Evolutionary conservation across 768 basidiomycete species (phyloP), one percentile per base, ranked within the genome.

Genomic region (Candolleomyces eurysporus): DNA sequence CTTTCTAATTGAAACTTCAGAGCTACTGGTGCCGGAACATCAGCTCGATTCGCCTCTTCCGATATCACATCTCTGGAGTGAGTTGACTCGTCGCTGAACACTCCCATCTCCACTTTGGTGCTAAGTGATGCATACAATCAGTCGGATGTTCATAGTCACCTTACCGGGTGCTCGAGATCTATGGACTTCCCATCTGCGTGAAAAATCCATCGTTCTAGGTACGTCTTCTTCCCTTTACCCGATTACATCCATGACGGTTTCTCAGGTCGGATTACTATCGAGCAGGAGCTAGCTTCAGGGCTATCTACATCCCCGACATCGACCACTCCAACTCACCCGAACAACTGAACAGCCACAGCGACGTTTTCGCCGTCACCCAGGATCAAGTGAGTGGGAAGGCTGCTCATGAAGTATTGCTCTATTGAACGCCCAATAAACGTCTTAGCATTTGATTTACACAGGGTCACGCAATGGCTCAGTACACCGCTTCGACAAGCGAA

Each of bases 381-480:
- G 69, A 76, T 51, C 72, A 80, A 55, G 88, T 88, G 46, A 5
- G 77, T 66, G n/a, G n/a, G n/a, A n/a, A 14, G n/a, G 9, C 50
- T 51, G 40, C 13, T 46, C 56, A 48, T 46, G 45, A 46, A 17
- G 46, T 46, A 49, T 4, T 40, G 36, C 1, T 8, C 36, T 48
- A 30, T 26, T 49, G 21, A 30, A 54, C 45, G 58, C 9, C 31
- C 49, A 26, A 43, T 43, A 57, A 53, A 49, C 56, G 16, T 52
- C 32, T 59, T 42, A 88, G 86, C 72, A 78, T 54, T 65, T 80
- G 5, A 71, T 88, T 17, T 85, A 84, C 61, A 73, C 85, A 0
- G 87, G 87, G 13, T 74, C 82, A 32, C 81, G 89, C n/a, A 87
- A 82, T 62, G 89, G 88, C 31, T 66, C 73, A 4, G 77, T 90